Percentiles rank a stretch among this genome's conserved stretches.
These are phyloP conservation scores for Diaporthe aspalathi DNA, from an alignment of 2,329 filamentous ascomycete genomes.

Conservation along the genomic window DNA sequence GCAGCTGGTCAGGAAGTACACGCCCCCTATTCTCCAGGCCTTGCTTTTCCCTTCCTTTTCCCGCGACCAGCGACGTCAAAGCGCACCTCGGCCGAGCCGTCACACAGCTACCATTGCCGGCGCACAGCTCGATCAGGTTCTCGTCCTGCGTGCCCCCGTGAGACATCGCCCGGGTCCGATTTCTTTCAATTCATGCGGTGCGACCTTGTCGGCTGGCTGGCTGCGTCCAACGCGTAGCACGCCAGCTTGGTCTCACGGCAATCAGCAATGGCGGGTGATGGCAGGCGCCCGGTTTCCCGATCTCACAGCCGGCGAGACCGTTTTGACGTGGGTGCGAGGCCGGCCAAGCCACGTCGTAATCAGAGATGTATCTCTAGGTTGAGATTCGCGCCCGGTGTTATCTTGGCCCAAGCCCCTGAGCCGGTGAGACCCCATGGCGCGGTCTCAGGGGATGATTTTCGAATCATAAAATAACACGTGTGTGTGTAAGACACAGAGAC, in stretches of 20 bases:
- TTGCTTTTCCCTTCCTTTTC: not conserved
- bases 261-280: constrained; percentile 24
- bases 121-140: not conserved
- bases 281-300: not conserved
- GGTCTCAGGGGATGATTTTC: not conserved
- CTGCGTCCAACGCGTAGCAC: not conserved
- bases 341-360: not conserved
- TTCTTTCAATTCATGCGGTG: constrained; percentile 19
- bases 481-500: constrained; percentile 14
- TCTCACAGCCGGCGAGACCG: not conserved
- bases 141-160: not conserved
- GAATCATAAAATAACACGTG: constrained; percentile 13
- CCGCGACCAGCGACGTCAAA: not conserved
- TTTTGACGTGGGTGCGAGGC: not conserved
- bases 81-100: not conserved
- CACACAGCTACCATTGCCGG: not conserved
- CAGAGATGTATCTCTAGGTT: not conserved
- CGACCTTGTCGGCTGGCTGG: not conserved
- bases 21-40: not conserved
- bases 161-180: constrained; percentile 10
- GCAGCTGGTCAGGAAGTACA: not conserved
- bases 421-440: not conserved
- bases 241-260: not conserved
- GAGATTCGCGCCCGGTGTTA: not conserved
- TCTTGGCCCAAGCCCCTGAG: too few species aligned